Base-by-base conservation (phyloP, 169 alveolate species). In the Ichthyophthirius multifiliis region DNA sequence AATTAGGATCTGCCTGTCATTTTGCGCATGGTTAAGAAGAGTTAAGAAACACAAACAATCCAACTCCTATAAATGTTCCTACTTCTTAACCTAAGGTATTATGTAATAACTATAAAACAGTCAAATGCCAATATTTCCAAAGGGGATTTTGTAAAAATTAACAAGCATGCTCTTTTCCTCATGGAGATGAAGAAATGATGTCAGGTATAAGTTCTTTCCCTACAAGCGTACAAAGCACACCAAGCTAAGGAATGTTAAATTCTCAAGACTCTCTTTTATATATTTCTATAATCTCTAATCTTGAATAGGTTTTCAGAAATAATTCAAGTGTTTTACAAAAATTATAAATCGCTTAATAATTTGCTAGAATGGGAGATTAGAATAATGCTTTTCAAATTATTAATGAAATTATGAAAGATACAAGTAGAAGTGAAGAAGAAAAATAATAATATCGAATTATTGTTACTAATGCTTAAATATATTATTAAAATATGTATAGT, bases 141-240 rank as follows among this genome's bases (percentile, higher is more conserved):
- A 65, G 34, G 43, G 75, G 75, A 13, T 65, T 65, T 30, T 65
- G 75, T 41, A 65, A 65, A 41, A 65, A 65, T 32, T 34, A 65
- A 15, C 43, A 31, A 3, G 46, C 43, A 18, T 65, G 75, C 46
- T 65, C 45, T 31, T 65, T 65, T 35, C 47, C 75, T 34, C 75
- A 65, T 16, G 75, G 75, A 20, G 75, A 65, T 32, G 16, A 65
- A 15, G 75, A 65, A 12, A 30, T 35, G 35, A 5, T 18, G 48
- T 35, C 2, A 32, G 7, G 43, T 7, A 5, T 32, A 31, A 30
- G 16, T 4, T 43, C 2, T 65, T 12, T 10, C 12, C 45, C 46
- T n/a, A 65, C 13, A 41, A 41, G n/a, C 35, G 43, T 41, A 30
- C 30, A 34, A 5, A 23, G n/a, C 34, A 23, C 43, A 5, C 31